Evolutionary conservation across 1,284 basidiomycete genomes (phyloP).

Genomic region (Meira miltonrushii): DNA sequence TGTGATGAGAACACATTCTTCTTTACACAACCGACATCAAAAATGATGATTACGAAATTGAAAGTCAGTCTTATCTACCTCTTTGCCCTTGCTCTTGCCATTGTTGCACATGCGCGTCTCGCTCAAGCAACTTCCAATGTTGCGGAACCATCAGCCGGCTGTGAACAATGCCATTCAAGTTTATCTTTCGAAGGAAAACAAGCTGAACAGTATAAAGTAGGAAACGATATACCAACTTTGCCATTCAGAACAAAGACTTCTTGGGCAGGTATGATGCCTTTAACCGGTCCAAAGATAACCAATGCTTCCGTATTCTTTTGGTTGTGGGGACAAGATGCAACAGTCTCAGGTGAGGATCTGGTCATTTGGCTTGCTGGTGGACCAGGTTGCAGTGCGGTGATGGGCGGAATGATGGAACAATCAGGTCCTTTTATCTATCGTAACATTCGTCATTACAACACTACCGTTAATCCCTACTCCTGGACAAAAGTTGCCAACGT

Average conservation of each 20-base stretch:
- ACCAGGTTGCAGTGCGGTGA: slow-evolving; percentile 64
- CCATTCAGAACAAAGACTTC: slow-evolving; percentile 5
- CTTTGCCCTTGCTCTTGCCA: too few relatives aligned
- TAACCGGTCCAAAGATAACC: not conserved
- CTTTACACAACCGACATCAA: too few relatives aligned
- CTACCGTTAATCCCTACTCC: slow-evolving; percentile 61
- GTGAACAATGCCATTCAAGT: not conserved
- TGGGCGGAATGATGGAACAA: slow-evolving; percentile 73
- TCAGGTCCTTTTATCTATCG: slow-evolving; percentile 71
- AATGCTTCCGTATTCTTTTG: slow-evolving; percentile 61
- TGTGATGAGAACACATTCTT: too few relatives aligned
- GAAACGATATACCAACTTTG: not conserved
- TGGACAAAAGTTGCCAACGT: slow-evolving; percentile 73
- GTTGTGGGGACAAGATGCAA: slow-evolving; percentile 73
- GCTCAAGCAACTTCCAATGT: too few relatives aligned
- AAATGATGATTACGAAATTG: too few relatives aligned
- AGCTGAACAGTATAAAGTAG: not conserved
- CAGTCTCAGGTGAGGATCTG: slow-evolving; percentile 67
- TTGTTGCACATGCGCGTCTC: too few relatives aligned
- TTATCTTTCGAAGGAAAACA: not conserved
- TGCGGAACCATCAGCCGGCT: not conserved
- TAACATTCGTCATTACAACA: slow-evolving; percentile 60
- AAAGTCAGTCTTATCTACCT: too few relatives aligned
- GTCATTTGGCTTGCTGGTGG: slow-evolving; percentile 63
- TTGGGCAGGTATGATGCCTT: not conserved